A percentile compares a stretch with the other conserved stretches of the same genome.
phyloP scores from a whole-genome alignment of 768 basidiomycete species.

The Suillus americanus region DNA sequence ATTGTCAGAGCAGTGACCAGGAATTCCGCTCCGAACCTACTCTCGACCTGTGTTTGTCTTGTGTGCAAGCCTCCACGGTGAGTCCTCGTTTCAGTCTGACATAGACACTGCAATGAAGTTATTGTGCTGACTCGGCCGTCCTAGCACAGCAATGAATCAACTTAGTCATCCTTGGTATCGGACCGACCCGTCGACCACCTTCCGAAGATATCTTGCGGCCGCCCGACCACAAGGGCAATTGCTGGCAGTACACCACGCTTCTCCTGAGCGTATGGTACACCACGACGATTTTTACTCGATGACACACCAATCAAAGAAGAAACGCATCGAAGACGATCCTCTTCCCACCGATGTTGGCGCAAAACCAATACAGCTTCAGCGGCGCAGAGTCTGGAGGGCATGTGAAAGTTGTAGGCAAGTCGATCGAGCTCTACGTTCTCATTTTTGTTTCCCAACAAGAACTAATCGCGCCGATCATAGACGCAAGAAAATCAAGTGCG shows the following conservation, averaged over 20 bases:
- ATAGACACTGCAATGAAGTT: not conserved
- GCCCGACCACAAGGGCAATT: constrained; percentile 21
- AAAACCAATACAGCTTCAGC: constrained; percentile 77
- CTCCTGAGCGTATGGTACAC: constrained; percentile 24
- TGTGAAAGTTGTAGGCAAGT: constrained; percentile 86
- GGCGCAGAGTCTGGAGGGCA: constrained; percentile 82
- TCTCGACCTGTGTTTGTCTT: not conserved
- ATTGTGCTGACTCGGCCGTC: not conserved
- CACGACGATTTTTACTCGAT: constrained; percentile 48
- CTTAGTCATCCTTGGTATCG: constrained; percentile 35
- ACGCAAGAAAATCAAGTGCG: constrained; percentile 93
- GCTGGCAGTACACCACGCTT: constrained; percentile 17
- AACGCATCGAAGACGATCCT: constrained; percentile 61
- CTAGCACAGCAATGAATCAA: constrained; percentile 23
- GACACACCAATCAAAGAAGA: constrained; percentile 72
- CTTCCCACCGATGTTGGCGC: constrained; percentile 51
- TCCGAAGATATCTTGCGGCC: constrained; percentile 34
- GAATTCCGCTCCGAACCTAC: not conserved
- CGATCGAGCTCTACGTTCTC: constrained; percentile 10
- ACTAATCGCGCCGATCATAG: constrained; percentile 38
- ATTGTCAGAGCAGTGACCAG: constrained; percentile 2
- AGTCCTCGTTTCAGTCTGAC: constrained; percentile 1
- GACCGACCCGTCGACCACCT: constrained; percentile 33
- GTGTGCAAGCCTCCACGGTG: not conserved
- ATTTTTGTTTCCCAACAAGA: constrained; percentile 15